A percentile compares a stretch with the other conserved stretches of the same genome.
Evolutionary conservation across 768 basidiomycete genomes (phyloP).

Genomic region (Trametes cinnabarina): DNA sequence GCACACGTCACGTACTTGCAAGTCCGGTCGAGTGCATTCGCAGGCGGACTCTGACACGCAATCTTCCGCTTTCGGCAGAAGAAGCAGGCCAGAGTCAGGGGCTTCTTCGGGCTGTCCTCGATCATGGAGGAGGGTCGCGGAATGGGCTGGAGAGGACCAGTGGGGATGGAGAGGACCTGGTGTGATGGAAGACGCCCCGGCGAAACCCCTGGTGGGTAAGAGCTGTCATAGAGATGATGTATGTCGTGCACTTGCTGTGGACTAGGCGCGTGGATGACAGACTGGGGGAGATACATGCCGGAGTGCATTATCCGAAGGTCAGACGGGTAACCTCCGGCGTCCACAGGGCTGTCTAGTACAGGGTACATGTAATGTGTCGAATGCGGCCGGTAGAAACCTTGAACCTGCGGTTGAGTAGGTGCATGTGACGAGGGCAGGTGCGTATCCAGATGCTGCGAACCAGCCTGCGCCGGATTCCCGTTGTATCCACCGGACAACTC

Average conservation of each 20-base stretch:
- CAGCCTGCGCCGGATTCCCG: background rate
- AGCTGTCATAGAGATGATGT: constrained; percentile 6
- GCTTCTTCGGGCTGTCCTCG: constrained; percentile 35
- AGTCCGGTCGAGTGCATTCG: constrained; percentile 30
- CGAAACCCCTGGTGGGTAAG: constrained; percentile 2
- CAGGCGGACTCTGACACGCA: constrained; percentile 35
- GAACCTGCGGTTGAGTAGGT: background rate
- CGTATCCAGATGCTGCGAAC: constrained; percentile 2
- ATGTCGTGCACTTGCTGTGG: constrained; percentile 13
- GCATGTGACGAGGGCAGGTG: background rate
- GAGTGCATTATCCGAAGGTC: background rate
- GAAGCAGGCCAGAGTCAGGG: constrained; percentile 38
- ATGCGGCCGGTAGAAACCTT: constrained; percentile 8
- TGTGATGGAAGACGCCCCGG: background rate
- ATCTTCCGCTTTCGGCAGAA: constrained; percentile 42
- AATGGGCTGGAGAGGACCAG: constrained; percentile 14
- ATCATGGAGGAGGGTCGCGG: constrained; percentile 22
- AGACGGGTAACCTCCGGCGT: constrained; percentile 4
- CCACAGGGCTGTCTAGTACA: constrained; percentile 2
- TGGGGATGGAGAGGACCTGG: constrained; percentile 19
- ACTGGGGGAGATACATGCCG: background rate
- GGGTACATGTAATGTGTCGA: constrained; percentile 16
- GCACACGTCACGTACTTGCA: constrained; percentile 33
- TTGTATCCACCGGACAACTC: background rate
- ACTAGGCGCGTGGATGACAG: constrained; percentile 18